Base-by-base conservation (phyloP, 768 basidiomycete species). In the Boletus fagicola region DNA sequence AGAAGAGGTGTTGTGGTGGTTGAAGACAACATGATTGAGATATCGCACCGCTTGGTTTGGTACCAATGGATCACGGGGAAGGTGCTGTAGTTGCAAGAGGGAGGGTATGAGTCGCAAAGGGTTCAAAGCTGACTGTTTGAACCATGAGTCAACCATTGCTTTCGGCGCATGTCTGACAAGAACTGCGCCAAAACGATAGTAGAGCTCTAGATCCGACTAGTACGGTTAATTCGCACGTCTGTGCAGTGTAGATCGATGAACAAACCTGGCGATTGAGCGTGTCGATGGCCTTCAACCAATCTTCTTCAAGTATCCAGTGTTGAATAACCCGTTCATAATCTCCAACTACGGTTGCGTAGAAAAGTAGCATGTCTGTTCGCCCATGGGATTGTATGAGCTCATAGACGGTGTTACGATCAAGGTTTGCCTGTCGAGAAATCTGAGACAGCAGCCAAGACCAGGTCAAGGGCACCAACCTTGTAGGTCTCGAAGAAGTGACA, bases 361-460 rank as follows among this genome's bases (percentile, higher is more conserved):
- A 88, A 11, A 99, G 79, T 58, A 94, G 91, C 76, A 98, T 86
- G 67, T 98, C 94, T 10, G 86, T 92, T 42, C 94, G 81, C 2
- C 97, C 97, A 70, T 99, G 96, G 6, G 88, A 86, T 72, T 91
- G 87, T 54, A 98, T 95, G 30, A 98, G 83, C 59, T 97, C 95
- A 68, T 95, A 98, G 4, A 92, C 82, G 5, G 94, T 94, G 51
- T 83, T 79, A 12, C 83, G 83, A 62, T 98, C 91, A 36, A 99
- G 79, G 71, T 95, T 89, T 61, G 78, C 80, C 94, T 97, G 56
- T n/a, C 11, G 22, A 48, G 28, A 36, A 49, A 54, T 52, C 24
- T 46, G 42, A 58, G 38, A 26, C 13, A 44, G 31, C 15, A 36
- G 51, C 40, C 20, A 26, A 28, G 33, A 43, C 7, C 0, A 59